These are phyloP conservation scores for Paulownia fortunei DNA, from an alignment of 257 asterid genomes.

Conservation along the genomic window DNA sequence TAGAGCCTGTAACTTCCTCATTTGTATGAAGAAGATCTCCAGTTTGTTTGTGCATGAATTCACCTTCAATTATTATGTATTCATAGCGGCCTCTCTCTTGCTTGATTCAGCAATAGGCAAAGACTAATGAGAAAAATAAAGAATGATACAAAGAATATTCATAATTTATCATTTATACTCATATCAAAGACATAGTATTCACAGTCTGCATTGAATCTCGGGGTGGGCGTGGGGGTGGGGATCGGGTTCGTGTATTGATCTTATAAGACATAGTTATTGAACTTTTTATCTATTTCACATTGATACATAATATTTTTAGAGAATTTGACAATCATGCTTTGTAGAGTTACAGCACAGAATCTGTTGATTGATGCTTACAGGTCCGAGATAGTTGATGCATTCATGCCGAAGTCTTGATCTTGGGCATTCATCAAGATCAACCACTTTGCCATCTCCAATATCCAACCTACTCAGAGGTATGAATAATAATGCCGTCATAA, in stretches of 20 bases:
- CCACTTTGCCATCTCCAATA: slow-evolving; percentile 74
- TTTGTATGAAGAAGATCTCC: slow-evolving; percentile 58
- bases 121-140: slow-evolving; percentile 1
- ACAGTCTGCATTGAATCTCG: no score
- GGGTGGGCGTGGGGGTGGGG: no score
- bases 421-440: slow-evolving; percentile 68
- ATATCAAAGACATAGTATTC: neutral
- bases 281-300: neutral
- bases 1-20: slow-evolving; percentile 47
- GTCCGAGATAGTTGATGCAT: slow-evolving; percentile 77
- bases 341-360: neutral
- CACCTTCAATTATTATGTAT: slow-evolving; percentile 58
- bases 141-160: neutral
- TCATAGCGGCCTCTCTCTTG: slow-evolving; percentile 70
- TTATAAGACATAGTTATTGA: no score
- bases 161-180: neutral
- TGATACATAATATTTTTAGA: neutral
- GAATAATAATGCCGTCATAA: neutral
- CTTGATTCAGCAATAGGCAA: slow-evolving; percentile 41
- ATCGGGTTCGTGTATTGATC: no score
- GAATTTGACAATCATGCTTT: neutral
- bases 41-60: slow-evolving; percentile 54
- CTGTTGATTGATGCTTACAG: slow-evolving; percentile 47
- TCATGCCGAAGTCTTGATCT: slow-evolving; percentile 65
- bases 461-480: slow-evolving; percentile 67